Evolutionary conservation across 2,329 filamentous ascomycete genomes (phyloP), one percentile per base, ranked within the genome.

Genomic region (Penicillium brevicompactum): DNA sequence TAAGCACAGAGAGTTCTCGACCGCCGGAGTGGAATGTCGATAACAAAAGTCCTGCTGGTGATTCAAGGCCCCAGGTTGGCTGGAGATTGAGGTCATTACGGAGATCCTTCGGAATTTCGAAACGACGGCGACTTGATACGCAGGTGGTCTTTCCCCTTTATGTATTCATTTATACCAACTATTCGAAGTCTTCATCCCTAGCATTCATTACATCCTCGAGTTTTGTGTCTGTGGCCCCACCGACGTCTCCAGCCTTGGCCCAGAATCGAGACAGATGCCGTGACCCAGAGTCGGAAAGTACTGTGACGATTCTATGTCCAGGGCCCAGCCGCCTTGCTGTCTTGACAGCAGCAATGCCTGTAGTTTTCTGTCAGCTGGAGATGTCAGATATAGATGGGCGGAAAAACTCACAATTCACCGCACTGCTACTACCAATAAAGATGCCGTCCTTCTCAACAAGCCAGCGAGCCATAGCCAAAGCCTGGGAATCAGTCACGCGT

Each of bases 391-490:
- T 22, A 30, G 57, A 49, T n/a, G 8, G 22, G 8, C 30, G 4
- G 4, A 41, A 44, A 50, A 44, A 77, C 82, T 74, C 68, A 81
- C 92, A 96, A 73, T 99, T 99, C 49, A 99, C 93, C n/a, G 92
- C 89, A 73, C 90, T 96, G 72, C 91, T 96, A 72, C 92, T 96
- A 8, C 94, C 95, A 40, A 92, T 82, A 68, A 99, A 99, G 50
- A 99, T 87, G 7, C 94, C 94, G 73, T 99, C 94, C 60, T 92
- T 89, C 76, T 97, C 92, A 8, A 97, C 93, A 40, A 99, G 78
- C 91, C 92, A 97, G 59, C 91, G 82, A n/a, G 93, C 94, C 94
- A 99, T 99, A 51, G 82, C 83, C 71, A 90, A 86, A 11, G 94
- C 94, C 78, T 99, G 92, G 47, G 86, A 84, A 73, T 99, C 95